Evolutionary conservation across 495 filamentous ascomycete species (phyloP).

Genomic region (Trichoderma reesei): DNA sequence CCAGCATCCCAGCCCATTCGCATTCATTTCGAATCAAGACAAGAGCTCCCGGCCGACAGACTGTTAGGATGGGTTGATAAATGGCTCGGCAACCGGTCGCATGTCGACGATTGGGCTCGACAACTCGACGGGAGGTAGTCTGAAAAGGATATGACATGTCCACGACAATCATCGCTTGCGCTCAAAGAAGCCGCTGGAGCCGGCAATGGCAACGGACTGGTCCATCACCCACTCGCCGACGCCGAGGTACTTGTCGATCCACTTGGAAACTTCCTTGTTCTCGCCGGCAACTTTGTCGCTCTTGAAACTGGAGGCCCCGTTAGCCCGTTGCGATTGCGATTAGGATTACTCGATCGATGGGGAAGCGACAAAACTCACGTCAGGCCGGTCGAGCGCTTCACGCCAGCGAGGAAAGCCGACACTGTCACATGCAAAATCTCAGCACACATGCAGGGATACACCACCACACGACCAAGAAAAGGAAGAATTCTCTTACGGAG

Average conservation of each 20-base stretch:
- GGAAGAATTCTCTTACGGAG: conserved; percentile 49
- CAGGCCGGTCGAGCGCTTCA: conserved; percentile 91
- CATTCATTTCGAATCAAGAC: not conserved
- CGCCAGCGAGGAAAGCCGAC: conserved; percentile 90
- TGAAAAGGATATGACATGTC: not conserved
- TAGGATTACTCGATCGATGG: not conserved
- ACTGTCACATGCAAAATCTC: conserved; percentile 39
- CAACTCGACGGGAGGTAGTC: not conserved
- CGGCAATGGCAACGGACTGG: conserved; percentile 82
- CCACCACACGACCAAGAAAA: not conserved
- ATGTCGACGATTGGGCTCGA: not conserved
- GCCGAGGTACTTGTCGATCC: conserved; percentile 90
- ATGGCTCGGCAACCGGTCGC: not conserved
- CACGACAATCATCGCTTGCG: conserved; percentile 55
- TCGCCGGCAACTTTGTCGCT: conserved; percentile 71
- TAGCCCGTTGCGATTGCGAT: conserved; percentile 6
- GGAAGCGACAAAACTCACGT: conserved; percentile 61
- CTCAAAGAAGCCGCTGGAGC: conserved; percentile 82
- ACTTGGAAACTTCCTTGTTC: conserved; percentile 75
- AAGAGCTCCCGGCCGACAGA: not conserved
- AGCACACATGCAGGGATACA: not conserved
- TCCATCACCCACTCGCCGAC: conserved; percentile 98
- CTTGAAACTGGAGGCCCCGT: conserved; percentile 54
- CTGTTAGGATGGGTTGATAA: not conserved
- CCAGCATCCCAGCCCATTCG: not conserved